Percentiles rank a stretch among this genome's conserved stretches.
Conservation (phyloP, 2,329 filamentous ascomycete genomes). For the Sphaerostilbella broomeana region DNA sequence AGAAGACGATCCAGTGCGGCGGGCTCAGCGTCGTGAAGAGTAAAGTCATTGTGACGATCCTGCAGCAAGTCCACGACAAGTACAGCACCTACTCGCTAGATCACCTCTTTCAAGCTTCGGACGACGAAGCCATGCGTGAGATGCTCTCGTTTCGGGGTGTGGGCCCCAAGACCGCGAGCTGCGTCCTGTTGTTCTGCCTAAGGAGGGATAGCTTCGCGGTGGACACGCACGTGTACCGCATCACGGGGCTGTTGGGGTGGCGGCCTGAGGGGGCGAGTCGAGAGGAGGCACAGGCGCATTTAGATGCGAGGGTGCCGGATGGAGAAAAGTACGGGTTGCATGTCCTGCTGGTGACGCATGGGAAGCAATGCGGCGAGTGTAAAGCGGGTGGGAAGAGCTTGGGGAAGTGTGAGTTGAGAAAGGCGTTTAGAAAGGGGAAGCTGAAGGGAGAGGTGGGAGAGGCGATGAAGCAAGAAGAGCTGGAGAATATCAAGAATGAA, state of each 20-base stretch:
- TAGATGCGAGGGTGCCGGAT: constrained; percentile 42
- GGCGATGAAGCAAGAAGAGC: no score
- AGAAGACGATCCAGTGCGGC: constrained; percentile 61
- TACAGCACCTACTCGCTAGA: constrained; percentile 42
- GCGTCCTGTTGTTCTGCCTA: constrained; percentile 47
- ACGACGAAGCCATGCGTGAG: constrained; percentile 44
- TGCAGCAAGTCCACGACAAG: constrained; percentile 52
- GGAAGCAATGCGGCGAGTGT: constrained; percentile 39
- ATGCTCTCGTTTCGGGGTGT: constrained; percentile 45
- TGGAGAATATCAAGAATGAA: no score
- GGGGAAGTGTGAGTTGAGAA: constrained; percentile 36
- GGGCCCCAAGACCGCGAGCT: constrained; percentile 49
- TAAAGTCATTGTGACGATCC: constrained; percentile 61
- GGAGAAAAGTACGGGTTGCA: constrained; percentile 46
- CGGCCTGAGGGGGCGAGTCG: constrained; percentile 33
- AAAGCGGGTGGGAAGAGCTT: constrained; percentile 35
- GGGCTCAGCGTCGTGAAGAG: constrained; percentile 68
- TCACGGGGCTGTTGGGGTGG: constrained; percentile 45
- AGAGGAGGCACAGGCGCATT: constrained; percentile 43
- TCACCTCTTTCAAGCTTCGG: constrained; percentile 36
- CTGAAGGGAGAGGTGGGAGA: no score
- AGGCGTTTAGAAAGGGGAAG: constrained; percentile 28
- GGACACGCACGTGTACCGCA: constrained; percentile 46
- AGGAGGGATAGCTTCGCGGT: constrained; percentile 43
- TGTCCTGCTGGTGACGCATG: constrained; percentile 42